These are phyloP conservation scores for Aschersonia sp. DNA, from an alignment of 2,329 filamentous ascomycete genomes.

Conservation along the genomic window DNA sequence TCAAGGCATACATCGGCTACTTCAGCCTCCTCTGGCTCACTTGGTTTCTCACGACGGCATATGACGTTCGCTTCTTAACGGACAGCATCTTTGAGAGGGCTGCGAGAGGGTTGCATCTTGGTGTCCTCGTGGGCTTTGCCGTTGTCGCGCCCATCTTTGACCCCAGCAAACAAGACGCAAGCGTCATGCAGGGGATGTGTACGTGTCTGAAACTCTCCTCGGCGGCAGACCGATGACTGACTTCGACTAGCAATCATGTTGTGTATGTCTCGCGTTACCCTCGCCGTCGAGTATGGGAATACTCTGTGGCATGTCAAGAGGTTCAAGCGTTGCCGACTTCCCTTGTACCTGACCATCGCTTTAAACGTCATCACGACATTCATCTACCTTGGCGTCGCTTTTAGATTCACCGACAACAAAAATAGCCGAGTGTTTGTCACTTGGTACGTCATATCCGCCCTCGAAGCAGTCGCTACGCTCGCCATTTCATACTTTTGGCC, in stretches of 20 bases:
- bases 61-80: slow-evolving; percentile 50
- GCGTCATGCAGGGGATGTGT: slow-evolving; percentile 27
- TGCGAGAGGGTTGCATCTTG: slow-evolving; percentile 45
- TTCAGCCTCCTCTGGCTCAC: slow-evolving; percentile 50
- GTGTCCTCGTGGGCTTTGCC: slow-evolving; percentile 50
- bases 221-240: not conserved
- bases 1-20: slow-evolving; percentile 21
- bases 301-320: slow-evolving; percentile 27
- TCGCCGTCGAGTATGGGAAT: slow-evolving; percentile 38
- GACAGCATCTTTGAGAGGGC: slow-evolving; percentile 48
- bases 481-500: slow-evolving; percentile 37
- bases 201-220: slow-evolving; percentile 4
- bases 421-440: slow-evolving; percentile 20
- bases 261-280: slow-evolving; percentile 34
- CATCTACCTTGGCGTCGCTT: slow-evolving; percentile 27
- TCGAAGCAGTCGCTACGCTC: slow-evolving; percentile 38
- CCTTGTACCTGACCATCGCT: slow-evolving; percentile 20
- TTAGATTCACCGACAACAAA: slow-evolving; percentile 17
- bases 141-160: slow-evolving; percentile 38
- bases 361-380: slow-evolving; percentile 19
- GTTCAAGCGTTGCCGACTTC: slow-evolving; percentile 20
- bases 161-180: slow-evolving; percentile 19
- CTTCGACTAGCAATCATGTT: slow-evolving; percentile 26
- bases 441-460: slow-evolving; percentile 38
- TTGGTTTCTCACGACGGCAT: slow-evolving; percentile 50